Conservation (phyloP, 805 yeast species). For the Candida pini region DNA sequence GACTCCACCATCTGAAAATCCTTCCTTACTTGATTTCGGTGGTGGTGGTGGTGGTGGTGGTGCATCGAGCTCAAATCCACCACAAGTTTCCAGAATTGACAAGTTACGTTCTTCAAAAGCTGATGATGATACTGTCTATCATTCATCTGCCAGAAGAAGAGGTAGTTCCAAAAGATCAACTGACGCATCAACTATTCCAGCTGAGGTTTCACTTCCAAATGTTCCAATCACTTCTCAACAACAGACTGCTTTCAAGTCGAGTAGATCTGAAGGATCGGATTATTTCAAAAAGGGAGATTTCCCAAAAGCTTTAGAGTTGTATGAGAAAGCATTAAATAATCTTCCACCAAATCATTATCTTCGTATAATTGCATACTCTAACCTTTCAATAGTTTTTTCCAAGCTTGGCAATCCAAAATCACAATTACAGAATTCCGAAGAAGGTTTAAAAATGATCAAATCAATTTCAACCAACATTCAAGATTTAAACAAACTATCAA, state of each 20-base stretch:
- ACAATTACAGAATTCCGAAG: slow-evolving; percentile 41
- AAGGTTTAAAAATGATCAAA: slow-evolving; percentile 39
- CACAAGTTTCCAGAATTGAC: slow-evolving; percentile 7
- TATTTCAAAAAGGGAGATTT: slow-evolving; percentile 83
- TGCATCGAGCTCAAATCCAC: slow-evolving; percentile 3
- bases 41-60: slow-evolving; percentile 28
- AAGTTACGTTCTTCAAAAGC: slow-evolving; percentile 6
- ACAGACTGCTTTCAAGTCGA: slow-evolving; percentile 35
- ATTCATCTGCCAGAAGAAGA: slow-evolving; percentile 25
- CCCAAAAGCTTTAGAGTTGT: slow-evolving; percentile 54
- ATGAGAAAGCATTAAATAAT: slow-evolving; percentile 40
- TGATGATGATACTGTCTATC: slow-evolving; percentile 17
- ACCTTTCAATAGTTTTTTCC: slow-evolving; percentile 60
- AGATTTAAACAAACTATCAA: slow-evolving; percentile 21
- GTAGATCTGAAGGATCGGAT: slow-evolving; percentile 51
- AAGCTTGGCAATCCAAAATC: slow-evolving; percentile 66
- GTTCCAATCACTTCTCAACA: slow-evolving; percentile 19
- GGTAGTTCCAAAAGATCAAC: slow-evolving; percentile 3
- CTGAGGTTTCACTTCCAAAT: slow-evolving; percentile 7
- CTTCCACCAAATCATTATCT: slow-evolving; percentile 63
- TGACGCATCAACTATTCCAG: slow-evolving; percentile 1
- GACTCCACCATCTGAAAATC: slow-evolving; percentile 2
- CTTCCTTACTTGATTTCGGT: slow-evolving; percentile 17
- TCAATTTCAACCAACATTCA: slow-evolving; percentile 19
- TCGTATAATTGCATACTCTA: slow-evolving; percentile 65